Percentiles rank a stretch among this genome's conserved stretches.
Conservation (phyloP, 805 yeast genomes). For the Lachancea thermotolerans region DNA sequence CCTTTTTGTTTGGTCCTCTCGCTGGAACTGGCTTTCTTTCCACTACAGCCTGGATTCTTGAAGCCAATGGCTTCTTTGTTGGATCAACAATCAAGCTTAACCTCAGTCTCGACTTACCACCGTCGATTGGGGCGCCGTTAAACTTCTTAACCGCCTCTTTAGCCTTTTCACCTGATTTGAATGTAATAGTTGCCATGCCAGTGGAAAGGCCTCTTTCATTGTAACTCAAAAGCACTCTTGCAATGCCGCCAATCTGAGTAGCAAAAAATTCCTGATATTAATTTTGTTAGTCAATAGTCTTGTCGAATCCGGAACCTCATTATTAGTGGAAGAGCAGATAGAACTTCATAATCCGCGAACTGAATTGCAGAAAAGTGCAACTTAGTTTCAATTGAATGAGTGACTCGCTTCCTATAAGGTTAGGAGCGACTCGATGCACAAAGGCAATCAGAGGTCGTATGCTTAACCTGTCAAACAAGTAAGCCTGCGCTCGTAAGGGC, state of each 20-base stretch:
- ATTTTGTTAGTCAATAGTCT: conserved; percentile 15
- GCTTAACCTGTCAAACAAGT: no score
- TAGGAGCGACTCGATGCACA: no score
- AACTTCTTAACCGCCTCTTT: conserved; percentile 71
- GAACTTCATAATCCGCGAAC: neutral
- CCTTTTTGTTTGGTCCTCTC: conserved; percentile 30
- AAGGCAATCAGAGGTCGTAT: no score
- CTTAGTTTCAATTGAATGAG: no score
- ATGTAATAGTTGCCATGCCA: conserved; percentile 85
- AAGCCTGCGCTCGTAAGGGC: no score
- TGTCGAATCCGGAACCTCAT: neutral
- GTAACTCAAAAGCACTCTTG: conserved; percentile 63
- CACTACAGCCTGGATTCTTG: conserved; percentile 53
- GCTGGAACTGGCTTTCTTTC: conserved; percentile 13
- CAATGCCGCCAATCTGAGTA: conserved; percentile 80
- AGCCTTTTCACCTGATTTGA: conserved; percentile 65
- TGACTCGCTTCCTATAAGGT: no score
- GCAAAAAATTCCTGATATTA: conserved; percentile 74
- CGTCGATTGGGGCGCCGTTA: conserved; percentile 91
- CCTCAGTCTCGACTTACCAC: conserved; percentile 70
- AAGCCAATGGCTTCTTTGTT: conserved; percentile 60
- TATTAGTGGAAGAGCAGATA: conserved; percentile 2
- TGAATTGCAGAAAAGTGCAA: neutral
- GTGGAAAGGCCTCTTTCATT: conserved; percentile 84
- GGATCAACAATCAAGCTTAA: conserved; percentile 84